phyloP scores from a whole-genome alignment of 129 eudicot genomes.

The Arctium minus region DNA sequence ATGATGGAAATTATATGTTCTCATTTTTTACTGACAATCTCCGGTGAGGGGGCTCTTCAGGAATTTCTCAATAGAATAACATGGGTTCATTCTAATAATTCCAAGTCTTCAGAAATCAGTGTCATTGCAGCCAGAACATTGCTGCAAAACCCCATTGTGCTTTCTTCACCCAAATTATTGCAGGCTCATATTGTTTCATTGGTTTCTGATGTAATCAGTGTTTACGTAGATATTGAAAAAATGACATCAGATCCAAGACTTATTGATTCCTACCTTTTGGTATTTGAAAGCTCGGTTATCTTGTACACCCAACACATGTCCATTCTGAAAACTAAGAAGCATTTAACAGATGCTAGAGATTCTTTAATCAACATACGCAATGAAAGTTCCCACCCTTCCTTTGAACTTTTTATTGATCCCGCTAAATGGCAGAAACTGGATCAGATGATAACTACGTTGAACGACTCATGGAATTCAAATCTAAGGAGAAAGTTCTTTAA shows the following conservation, averaged over 20 bases:
- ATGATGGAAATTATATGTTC: slow-evolving; percentile 48
- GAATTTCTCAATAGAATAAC: slow-evolving; percentile 39
- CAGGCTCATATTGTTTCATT: slow-evolving; percentile 67
- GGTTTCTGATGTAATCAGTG: slow-evolving; percentile 47
- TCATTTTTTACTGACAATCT: slow-evolving; percentile 52
- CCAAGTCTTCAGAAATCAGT: slow-evolving; percentile 44
- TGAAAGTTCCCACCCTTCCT: slow-evolving; percentile 27
- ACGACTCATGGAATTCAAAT: slow-evolving; percentile 36
- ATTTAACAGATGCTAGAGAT: slow-evolving; percentile 7
- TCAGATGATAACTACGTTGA: slow-evolving; percentile 28
- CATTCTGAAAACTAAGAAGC: slow-evolving; percentile 37
- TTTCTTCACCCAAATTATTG: slow-evolving; percentile 59
- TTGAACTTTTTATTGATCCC: slow-evolving; percentile 44
- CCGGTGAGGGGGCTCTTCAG: slow-evolving; percentile 32
- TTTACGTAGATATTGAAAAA: slow-evolving; percentile 15
- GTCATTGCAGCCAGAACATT: slow-evolving; percentile 47
- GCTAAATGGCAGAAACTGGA: slow-evolving; percentile 35
- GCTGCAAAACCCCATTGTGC: slow-evolving; percentile 48
- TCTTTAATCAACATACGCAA: slow-evolving; percentile 12
- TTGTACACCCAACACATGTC: slow-evolving; percentile 52
- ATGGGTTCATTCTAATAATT: slow-evolving; percentile 16
- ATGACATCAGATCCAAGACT: slow-evolving; percentile 32
- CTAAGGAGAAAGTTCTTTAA: slow-evolving; percentile 15
- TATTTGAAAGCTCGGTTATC: slow-evolving; percentile 54
- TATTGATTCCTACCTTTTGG: slow-evolving; percentile 33